These are phyloP conservation scores for Magnusiomyces sp. DNA, from an alignment of 1,139 yeast genomes.

Conservation along the genomic window DNA sequence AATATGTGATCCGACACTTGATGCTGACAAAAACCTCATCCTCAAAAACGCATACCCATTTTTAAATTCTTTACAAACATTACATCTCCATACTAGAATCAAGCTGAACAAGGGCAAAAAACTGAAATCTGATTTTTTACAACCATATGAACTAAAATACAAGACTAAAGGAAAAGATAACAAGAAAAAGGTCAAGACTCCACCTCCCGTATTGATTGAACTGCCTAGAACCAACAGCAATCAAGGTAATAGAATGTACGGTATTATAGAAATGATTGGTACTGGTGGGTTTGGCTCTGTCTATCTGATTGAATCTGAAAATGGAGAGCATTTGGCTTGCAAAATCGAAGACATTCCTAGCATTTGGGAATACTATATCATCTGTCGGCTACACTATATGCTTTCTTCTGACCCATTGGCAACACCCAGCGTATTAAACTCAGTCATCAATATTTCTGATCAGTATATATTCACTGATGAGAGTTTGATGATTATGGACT, in stretches of 20 bases:
- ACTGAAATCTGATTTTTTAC: conserved; percentile 21
- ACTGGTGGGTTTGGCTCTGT: conserved; percentile 77
- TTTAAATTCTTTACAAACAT: conserved; percentile 4
- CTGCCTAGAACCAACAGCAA: conserved; percentile 26
- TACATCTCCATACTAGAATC: conserved; percentile 10
- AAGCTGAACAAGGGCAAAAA: conserved; percentile 31
- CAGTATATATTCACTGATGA: conserved; percentile 60
- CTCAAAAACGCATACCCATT: conserved; percentile 7
- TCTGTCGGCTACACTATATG: conserved; percentile 34
- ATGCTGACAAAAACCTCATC: conserved; percentile 10
- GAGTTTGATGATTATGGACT: conserved; percentile 63
- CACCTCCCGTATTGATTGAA: conserved; percentile 88
- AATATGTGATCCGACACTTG: conserved; percentile 14
- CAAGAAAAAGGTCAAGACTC: conserved; percentile 41
- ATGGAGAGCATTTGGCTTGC: conserved; percentile 41
- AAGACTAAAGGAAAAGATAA: conserved; percentile 17
- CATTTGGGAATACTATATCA: conserved; percentile 76
- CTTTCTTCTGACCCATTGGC: no score
- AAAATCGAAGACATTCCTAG: conserved; percentile 67
- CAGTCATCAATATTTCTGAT: conserved; percentile 46
- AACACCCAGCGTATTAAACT: conserved; percentile 29
- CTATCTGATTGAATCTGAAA: conserved; percentile 50
- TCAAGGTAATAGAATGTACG: conserved; percentile 27
- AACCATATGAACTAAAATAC: background rate
- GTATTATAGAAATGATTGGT: conserved; percentile 58